Base-by-base conservation (phyloP, 768 basidiomycete genomes). In the Collybia sp. region DNA sequence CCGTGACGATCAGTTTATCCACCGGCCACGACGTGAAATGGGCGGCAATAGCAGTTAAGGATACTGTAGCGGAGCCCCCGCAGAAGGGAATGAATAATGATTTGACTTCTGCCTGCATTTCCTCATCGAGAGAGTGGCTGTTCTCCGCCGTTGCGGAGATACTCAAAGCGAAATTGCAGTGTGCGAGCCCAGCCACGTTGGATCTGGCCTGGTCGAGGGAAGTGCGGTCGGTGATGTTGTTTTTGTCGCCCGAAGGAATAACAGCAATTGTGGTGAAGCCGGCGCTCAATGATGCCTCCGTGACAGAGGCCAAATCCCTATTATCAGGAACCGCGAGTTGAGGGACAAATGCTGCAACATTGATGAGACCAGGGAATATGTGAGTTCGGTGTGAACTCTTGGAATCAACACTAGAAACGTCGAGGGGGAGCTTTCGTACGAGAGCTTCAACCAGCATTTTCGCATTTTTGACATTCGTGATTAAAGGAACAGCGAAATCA, bases 391-490 rank as follows among this genome's bases (percentile, higher is more conserved):
- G 92, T 5, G 93, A 96, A 43, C 85, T 90, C 78, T 98, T 97
- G 69, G 82, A 89, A 63, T 99, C 96, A 52, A 95, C 76, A 44
- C 72, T 84, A 8, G 92, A 88, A 25, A 99, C 89, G 35, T 96
- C 88, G 38, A 98, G 75, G 4, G 93, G 82, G n/a, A 95, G 73
- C 64, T 83, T 93, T 53, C 92, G 82, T 42, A 93, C 84, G 41
- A 94, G 72, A 2, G 95, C 96, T 67, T 98, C 93, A 12, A 91
- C 88, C 34, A 98, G 79, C 60, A 99, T 76, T 65, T 98, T 99
- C 46, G 95, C 95, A 59, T 93, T 93, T 73, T 99, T 99, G 71
- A 99, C 88, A 63, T 99, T 98, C 37, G 95, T 98, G 61, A 98
- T 92, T 43, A 98, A 76, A 1, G 96, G 96, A 30, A 98, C 85